phyloP scores from a whole-genome alignment of 2,329 filamentous ascomycete genomes.

The Biscogniauxia mediterranea region DNA sequence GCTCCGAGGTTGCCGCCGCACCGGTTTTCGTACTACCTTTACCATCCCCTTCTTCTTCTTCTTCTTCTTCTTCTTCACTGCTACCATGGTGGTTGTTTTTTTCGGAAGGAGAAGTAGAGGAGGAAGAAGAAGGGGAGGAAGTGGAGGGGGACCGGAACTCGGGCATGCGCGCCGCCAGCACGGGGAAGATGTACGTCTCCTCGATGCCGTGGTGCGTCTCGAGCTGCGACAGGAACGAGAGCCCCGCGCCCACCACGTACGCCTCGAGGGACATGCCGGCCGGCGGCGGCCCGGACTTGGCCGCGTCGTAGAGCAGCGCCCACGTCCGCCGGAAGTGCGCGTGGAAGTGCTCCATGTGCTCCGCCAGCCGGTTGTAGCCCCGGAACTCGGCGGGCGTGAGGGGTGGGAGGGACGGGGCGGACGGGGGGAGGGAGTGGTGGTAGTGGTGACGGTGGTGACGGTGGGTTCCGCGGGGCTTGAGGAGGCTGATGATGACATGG shows the following conservation, averaged over 20 bases:
- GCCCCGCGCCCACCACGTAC: slow-evolving; percentile 61
- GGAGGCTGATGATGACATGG: not conserved
- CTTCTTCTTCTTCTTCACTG: not conserved
- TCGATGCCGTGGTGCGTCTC: slow-evolving; percentile 79
- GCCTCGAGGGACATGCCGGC: slow-evolving; percentile 62
- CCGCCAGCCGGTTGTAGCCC: slow-evolving; percentile 69
- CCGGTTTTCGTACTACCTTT: too few relatives aligned
- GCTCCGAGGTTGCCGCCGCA: too few relatives aligned
- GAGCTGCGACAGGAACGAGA: slow-evolving; percentile 71
- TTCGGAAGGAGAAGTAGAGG: too few relatives aligned
- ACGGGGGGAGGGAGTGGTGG: not conserved
- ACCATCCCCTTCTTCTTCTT: not conserved
- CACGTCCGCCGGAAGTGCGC: slow-evolving; percentile 73
- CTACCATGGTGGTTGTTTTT: not conserved
- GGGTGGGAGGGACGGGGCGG: slow-evolving; percentile 49
- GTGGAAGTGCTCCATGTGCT: slow-evolving; percentile 77
- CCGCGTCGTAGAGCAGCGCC: slow-evolving; percentile 68
- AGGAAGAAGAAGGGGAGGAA: slow-evolving; percentile 4
- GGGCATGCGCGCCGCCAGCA: slow-evolving; percentile 74
- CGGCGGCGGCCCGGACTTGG: slow-evolving; percentile 57
- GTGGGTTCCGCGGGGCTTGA: too few relatives aligned
- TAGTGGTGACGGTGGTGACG: not conserved
- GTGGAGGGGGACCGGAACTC: slow-evolving; percentile 55
- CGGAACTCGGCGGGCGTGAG: slow-evolving; percentile 66
- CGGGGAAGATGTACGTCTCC: slow-evolving; percentile 76